Base-by-base conservation (phyloP, 2,329 filamentous ascomycete genomes). In the Botrytis medusae region DNA sequence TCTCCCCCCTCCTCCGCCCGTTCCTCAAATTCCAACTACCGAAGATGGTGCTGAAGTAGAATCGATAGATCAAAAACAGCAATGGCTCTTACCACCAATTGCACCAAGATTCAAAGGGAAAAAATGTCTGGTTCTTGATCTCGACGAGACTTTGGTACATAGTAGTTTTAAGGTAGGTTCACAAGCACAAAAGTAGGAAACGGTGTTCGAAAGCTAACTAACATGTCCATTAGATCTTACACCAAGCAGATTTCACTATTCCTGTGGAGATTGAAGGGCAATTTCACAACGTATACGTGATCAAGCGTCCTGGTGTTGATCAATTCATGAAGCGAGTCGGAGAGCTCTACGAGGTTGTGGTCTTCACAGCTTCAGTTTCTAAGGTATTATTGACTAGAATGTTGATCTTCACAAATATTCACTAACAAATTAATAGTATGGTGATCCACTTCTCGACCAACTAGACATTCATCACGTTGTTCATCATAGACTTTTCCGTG, bases 231-330 rank as follows among this genome's bases (percentile, higher is more conserved):
- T 59, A 98, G 95, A 96, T 98, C 78, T 87, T 99, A 63, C 95
- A 98, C 80, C 95, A 98, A 86, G 96, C 96, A 74, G 96, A 99
- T 83, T 98, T 99, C 81, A 99, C 96, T 9, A 98, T 99, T 81
- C 96, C 96, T 0, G 96, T 99, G 44, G 96, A 99, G 81, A 99
- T 99, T 76, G 96, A 99, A 85, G 96, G 96, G 73, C 97, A 97
- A 83, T 98, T 97, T 81, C 96, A 99, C 84, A 99, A 99, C 80
- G 97, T 99, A 72, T 99, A 99, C 82, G 96, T 99, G 77, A 99
- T 99, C 83, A 99, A 99, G 85, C 90, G 96, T 79, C 96, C 96
- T n/a, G 96, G 96, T 71, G 96, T 99, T 32, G 96, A 99, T 81
- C 92, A 97, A 77, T 99, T 99, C 83, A 98, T 99, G 94, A 98